Base-by-base conservation (phyloP, 306 rosid genomes). In the Fagus sylvatica region DNA sequence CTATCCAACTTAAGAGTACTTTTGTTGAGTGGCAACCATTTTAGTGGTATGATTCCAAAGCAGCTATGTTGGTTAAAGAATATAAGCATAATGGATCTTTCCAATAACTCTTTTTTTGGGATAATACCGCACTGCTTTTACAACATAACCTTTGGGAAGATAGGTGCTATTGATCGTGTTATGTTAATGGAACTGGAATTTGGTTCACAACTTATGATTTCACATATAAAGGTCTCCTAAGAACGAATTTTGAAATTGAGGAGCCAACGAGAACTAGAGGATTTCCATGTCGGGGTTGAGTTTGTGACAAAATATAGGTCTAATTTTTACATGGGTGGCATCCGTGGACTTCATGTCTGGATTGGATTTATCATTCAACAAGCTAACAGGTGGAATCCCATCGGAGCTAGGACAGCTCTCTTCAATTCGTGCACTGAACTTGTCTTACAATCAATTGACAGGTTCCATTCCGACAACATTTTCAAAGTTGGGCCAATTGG, bases 291-390 rank as follows among this genome's bases (percentile, higher is more conserved):
- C 32, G 72, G 22, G 46, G 71, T 80, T 4, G 71, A 68, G 16
- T 80, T 80, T 68, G 74, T 76, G 69, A 55, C 76, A n/a, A 80
- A 80, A 43, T 36, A 53, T 9, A 75, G 77, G 41, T 39, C 42
- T 6, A 66, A 69, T 3, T 69, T 64, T 5, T 75, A 57, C 61
- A 34, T 48, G 41, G 80, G 76, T 39, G 60, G 51, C 15, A 80
- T 76, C n/a, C 33, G 48, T 80, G 54, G 22, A 70, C 4, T 51
- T 11, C 64, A 80, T 74, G 79, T 72, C 79, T 34, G 72, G 12
- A 22, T 40, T 75, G 13, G 80, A 75, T 68, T 53, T 75, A 42
- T 81, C 84, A 30, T 6, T 55, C 17, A 81, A 81, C 19, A 57
- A 57, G 54, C 40, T 75, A 2, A 74, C 72, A 55, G 80, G 84